Evolutionary conservation across 305 asterid species (phyloP).

Genomic region (Solanum aculeatissimum): DNA sequence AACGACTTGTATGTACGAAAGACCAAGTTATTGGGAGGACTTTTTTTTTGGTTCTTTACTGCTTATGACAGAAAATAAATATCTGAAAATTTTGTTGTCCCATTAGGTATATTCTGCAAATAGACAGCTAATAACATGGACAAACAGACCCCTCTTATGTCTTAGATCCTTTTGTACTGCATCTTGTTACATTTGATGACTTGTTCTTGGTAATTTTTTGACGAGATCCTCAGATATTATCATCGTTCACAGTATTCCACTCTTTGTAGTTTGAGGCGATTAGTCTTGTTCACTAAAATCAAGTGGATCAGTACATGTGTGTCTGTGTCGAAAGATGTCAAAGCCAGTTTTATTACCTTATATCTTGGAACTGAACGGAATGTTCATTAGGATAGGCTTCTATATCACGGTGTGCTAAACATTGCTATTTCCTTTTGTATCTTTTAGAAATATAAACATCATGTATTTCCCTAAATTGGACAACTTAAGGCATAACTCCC

Average conservation of each 20-base stretch:
- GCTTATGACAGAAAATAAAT: background rate
- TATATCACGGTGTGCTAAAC: background rate
- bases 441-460: background rate
- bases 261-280: background rate
- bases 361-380: background rate
- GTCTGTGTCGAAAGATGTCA: background rate
- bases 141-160: background rate
- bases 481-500: background rate
- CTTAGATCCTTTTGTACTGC: background rate
- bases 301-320: background rate
- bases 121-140: background rate
- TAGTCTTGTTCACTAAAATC: background rate
- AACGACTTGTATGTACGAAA: background rate
- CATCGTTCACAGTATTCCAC: background rate
- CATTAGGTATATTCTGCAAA: background rate
- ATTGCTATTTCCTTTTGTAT: background rate
- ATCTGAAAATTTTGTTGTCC: background rate
- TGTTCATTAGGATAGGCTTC: background rate
- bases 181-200: background rate
- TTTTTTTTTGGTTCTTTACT: background rate
- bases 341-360: background rate
- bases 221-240: background rate
- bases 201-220: background rate
- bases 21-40: background rate
- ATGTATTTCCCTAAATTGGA: background rate